Conservation (phyloP, 495 filamentous ascomycete genomes). For the Cairneyella variabilis region DNA sequence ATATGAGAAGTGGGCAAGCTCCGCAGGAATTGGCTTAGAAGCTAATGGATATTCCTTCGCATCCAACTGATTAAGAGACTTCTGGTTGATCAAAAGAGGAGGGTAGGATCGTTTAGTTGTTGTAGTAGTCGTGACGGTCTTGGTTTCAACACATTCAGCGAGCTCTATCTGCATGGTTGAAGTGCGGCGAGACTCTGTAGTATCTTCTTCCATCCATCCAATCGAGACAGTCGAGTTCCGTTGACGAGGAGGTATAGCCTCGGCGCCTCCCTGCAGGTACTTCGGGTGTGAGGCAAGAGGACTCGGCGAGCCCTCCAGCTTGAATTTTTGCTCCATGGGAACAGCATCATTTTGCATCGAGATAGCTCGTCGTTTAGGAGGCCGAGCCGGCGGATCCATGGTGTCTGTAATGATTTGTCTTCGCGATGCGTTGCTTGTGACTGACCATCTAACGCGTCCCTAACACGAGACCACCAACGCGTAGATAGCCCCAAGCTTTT, state of each 20-base stretch:
- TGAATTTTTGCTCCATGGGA: slow-evolving; percentile 3
- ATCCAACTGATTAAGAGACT: slow-evolving; percentile 70
- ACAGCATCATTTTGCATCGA: slow-evolving; percentile 2
- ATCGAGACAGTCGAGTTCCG: slow-evolving; percentile 21
- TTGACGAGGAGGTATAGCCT: slow-evolving; percentile 6
- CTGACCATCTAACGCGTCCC: slow-evolving; percentile 18
- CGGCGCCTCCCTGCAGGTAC: slow-evolving; percentile 8
- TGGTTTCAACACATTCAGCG: slow-evolving; percentile 56
- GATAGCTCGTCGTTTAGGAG: slow-evolving; percentile 9
- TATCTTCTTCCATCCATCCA: slow-evolving; percentile 22
- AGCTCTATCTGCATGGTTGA: slow-evolving; percentile 43
- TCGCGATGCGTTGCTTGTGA: slow-evolving; percentile 14
- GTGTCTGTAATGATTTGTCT: not conserved
- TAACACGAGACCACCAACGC: slow-evolving; percentile 22
- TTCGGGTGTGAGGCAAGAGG: slow-evolving; percentile 21
- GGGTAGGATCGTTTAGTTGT: slow-evolving; percentile 89
- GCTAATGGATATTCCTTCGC: slow-evolving; percentile 89
- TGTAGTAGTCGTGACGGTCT: slow-evolving; percentile 85
- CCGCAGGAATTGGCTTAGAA: slow-evolving; percentile 69
- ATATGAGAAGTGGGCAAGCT: slow-evolving; percentile 69
- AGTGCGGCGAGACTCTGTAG: slow-evolving; percentile 11
- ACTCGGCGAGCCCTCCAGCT: slow-evolving; percentile 22
- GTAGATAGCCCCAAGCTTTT: slow-evolving; percentile 13
- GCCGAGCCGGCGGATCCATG: slow-evolving; percentile 24
- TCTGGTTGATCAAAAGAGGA: slow-evolving; percentile 73